Evolutionary conservation across 1,284 basidiomycete species (phyloP), one percentile per base, ranked within the genome.

Genomic region (Macrocystidia cucumis): DNA sequence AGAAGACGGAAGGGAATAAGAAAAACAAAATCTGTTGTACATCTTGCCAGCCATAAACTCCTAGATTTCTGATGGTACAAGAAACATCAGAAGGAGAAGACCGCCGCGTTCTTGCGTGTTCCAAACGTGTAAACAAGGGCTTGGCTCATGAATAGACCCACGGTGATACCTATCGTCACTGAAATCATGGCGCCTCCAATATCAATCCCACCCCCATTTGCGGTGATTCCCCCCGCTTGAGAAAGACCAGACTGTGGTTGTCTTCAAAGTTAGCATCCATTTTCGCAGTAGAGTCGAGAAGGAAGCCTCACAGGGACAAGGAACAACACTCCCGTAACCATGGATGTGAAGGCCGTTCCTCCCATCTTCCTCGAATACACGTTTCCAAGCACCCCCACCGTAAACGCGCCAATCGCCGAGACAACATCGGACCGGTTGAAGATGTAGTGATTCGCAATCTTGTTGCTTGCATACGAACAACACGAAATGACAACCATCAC

Each of bases 401-500:
- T 85, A 47, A 91, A 91, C 16, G 87, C 86, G 2, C 88, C 88
- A 44, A 91, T 84, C n/a, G 85, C 81, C 26, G 79, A 83, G 13
- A 90, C 86, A 32, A 91, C 69, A 51, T 91, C 87, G 3, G 81
- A 84, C 13, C 85, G 77, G 56, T 89, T 80, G 62, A 89, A 88
- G 49, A 91, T 89, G 53, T 83, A 89, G 49, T 82, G 78, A 51
- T 88, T 87, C 29, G 82, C 85, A 29, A 81, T 62, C 52, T 82
- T 85, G 57, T 90, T 88, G 26, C 80, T 74, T 5, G 78, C 71
- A 44, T 84, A 90, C 5, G 83, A 78, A 28, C 70, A 69, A 57
- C 87, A 91, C 13, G 85, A 86, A 48, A 93, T 91, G 47, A 82
- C 41, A 41, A 91, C 79, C 88, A 91, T 91, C 13, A 91, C 81